These are phyloP conservation scores for Gonium pectorale DNA, from an alignment of 139 green algal species.

Conservation along the genomic window DNA sequence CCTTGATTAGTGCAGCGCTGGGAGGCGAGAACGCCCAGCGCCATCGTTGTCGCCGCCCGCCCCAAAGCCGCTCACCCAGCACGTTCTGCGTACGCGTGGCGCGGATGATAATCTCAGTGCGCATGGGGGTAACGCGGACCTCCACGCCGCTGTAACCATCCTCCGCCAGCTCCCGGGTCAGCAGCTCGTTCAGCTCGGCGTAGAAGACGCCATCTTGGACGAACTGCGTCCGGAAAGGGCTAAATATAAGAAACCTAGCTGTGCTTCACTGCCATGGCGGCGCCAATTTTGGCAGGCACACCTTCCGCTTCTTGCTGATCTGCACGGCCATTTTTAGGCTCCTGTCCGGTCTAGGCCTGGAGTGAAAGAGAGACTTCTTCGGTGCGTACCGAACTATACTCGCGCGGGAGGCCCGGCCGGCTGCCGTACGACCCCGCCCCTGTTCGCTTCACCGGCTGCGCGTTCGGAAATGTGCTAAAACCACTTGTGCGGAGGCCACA, in stretches of 20 bases:
- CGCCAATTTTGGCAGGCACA: background rate
- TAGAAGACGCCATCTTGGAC: slow-evolving; percentile 99
- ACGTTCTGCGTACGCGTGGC: slow-evolving; percentile 98
- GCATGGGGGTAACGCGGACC: slow-evolving; percentile 97
- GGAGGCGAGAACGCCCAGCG: background rate
- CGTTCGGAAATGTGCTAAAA: too few species aligned
- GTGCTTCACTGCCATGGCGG: background rate
- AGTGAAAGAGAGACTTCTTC: slow-evolving; percentile 30
- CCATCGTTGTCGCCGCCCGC: background rate
- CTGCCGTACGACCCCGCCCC: too few species aligned
- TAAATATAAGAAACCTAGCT: background rate
- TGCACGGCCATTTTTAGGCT: slow-evolving; percentile 53
- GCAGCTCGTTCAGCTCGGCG: slow-evolving; percentile 99
- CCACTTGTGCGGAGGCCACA: too few species aligned
- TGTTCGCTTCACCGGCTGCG: too few species aligned
- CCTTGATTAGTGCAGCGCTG: too few species aligned
- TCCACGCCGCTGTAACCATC: slow-evolving; percentile 99
- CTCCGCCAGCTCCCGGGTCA: slow-evolving; percentile 96
- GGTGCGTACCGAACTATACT: too few species aligned
- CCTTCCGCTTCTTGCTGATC: slow-evolving; percentile 74
- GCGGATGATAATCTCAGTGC: slow-evolving; percentile 99
- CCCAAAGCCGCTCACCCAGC: slow-evolving; percentile 83
- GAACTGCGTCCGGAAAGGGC: too few species aligned
- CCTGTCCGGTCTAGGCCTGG: background rate
- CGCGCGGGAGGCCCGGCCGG: too few species aligned